These are phyloP conservation scores for Agaricus sinodeliciosus DNA, from an alignment of 768 basidiomycete species.

Conservation along the genomic window DNA sequence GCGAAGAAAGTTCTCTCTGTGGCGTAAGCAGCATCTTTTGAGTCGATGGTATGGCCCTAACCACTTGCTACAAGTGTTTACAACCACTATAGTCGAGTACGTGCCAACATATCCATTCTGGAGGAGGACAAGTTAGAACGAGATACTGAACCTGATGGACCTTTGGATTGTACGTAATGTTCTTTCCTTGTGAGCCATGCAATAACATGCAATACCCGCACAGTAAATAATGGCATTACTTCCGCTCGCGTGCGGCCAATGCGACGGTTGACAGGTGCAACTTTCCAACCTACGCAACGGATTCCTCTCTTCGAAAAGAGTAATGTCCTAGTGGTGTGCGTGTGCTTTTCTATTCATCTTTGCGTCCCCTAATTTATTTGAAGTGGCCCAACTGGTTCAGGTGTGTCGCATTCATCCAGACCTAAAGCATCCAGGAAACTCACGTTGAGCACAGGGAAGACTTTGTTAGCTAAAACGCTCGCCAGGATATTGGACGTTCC, in stretches of 20 bases:
- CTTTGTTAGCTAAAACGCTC: constrained; percentile 84
- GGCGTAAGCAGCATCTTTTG: constrained; percentile 52
- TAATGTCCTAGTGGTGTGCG: constrained; percentile 86
- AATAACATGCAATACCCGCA: background rate
- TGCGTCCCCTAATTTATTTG: background rate
- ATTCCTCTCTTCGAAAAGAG: constrained; percentile 82
- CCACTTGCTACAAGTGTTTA: constrained; percentile 54
- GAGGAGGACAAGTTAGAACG: constrained; percentile 29
- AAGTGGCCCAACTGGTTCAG: constrained; percentile 84
- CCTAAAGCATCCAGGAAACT: background rate
- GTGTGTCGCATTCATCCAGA: constrained; percentile 27
- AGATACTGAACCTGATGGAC: constrained; percentile 10
- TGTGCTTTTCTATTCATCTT: background rate
- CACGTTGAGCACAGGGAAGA: constrained; percentile 57
- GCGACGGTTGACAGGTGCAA: constrained; percentile 28
- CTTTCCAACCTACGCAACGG: constrained; percentile 35
- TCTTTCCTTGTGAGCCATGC: background rate
- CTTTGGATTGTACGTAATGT: constrained; percentile 13
- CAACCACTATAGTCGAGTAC: constrained; percentile 91
- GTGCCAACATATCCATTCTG: constrained; percentile 53
- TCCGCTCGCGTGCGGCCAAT: constrained; percentile 62
- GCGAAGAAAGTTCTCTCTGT: constrained; percentile 94
- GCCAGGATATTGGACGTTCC: constrained; percentile 89
- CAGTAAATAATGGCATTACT: constrained; percentile 36
- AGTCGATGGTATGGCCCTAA: background rate